Base-by-base conservation (phyloP, 768 basidiomycete species). In the Agaricus sinodeliciosus region DNA sequence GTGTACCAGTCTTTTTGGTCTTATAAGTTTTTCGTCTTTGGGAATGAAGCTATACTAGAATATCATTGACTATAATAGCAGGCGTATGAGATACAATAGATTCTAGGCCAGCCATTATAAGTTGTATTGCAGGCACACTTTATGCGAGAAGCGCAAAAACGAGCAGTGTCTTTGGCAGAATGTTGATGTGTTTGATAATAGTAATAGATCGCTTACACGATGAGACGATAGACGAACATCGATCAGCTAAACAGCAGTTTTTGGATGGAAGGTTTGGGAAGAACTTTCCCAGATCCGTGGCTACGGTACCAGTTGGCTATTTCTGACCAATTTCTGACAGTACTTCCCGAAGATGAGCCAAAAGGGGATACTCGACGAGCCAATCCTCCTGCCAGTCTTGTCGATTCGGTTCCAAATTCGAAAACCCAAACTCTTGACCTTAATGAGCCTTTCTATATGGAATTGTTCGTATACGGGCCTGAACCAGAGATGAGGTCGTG, bases 271-370 rank as follows among this genome's bases (percentile, higher is more conserved):
- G 41, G 41, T 51, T 28, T 43, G 36, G 22, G 43, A 15, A 44
- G 50, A 51, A 44, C n/a, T 37, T 27, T 51, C 43, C 50, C 50
- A 45, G 25, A 44, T 31, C 50, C 50, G 37, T 39, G 50, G 50
- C 34, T 42, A 37, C 26, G 50, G 50, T 44, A 27, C 50, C 6
- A 37, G 35, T 37, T 51, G 50, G 43, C 50, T 51, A 51, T 45
- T 36, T 36, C 43, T 51, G 50, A 28, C 11, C n/a, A 15, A 44
- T 45, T 36, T 25, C 42, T 44, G 50, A 28, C n/a, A 27, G 15
- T 11, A 51, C n/a, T 15, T 37, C 16, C 35, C 43, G 50, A 51
- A 51, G 35, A 42, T 42, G 50, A 41, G 26, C 43, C 36, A 28
- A 31, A 11, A 11, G 7, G 31, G 31, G 42, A 37, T 34, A 35